Evolutionary conservation across 495 filamentous ascomycete species (phyloP), one percentile per base, ranked within the genome.

Genomic region (Penicillium soppii): DNA sequence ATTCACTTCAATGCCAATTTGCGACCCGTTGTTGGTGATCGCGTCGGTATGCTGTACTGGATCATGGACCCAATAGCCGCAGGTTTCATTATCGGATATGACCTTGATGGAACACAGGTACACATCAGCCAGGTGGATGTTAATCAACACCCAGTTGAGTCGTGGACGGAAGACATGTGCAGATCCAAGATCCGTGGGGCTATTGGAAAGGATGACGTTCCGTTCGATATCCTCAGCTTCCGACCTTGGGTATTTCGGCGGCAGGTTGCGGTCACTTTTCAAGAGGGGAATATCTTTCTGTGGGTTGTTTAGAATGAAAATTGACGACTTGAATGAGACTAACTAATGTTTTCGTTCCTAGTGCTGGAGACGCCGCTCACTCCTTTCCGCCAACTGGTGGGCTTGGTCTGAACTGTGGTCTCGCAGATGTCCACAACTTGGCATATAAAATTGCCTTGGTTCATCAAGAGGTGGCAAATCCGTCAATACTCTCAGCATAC

Each of bases 291-390:
- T 22, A 57, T 73, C 0, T 67, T 75, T 56, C 50, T 75, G 72
- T 75, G 41, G 59, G 70, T 59, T 9, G 12, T 27, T 9, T 5
- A 9, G 10, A 8, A 26, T 33, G 29, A 3, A 7, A 8, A 8
- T 40, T 27, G 7, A 32, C 4, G n/a, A n/a, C 8, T 10, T 10
- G 9, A 12, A 0, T 6, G 8, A 15, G 13, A 9, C 36, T 29
- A n/a, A n/a, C 32, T 47, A 20, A 55, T 10, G 10, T 16, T n/a
- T 5, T 5, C 10, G 7, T 47, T 25, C 36, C 15, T 50, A 70
- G 70, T 36, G 80, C 77, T 22, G 82, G 82, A 8, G 81, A 85
- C 61, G 75, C 80, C 25, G 70, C 69, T 13, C 69, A 72, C 40
- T 63, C 62, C 17, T 68, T 68, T 47, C 65, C 66, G 20, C 60